Percentiles rank a stretch among this genome's conserved stretches.
Conservation (phyloP, 768 basidiomycete species). For the Pisolithus marmoratus region DNA sequence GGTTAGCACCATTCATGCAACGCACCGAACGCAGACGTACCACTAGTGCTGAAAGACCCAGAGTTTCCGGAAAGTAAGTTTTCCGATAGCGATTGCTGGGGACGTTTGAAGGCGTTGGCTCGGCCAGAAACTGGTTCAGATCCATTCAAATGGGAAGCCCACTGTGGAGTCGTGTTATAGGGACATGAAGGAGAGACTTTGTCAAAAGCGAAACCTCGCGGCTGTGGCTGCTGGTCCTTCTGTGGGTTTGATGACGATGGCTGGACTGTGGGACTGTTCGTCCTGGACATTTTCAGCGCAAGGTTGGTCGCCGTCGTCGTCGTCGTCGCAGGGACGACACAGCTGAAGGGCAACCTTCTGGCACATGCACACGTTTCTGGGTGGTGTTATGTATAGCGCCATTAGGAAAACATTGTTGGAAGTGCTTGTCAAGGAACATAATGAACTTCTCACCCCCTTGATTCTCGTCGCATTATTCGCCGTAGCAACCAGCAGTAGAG, state of each 20-base stretch:
- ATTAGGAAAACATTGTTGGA: background rate
- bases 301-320: no score
- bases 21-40: constrained; percentile 34
- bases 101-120: constrained; percentile 53
- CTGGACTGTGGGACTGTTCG: constrained; percentile 34
- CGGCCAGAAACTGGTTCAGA: constrained; percentile 47
- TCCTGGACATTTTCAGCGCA: constrained; percentile 51
- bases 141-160: constrained; percentile 19
- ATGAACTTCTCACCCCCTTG: background rate
- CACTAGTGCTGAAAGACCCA: constrained; percentile 28
- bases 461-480: background rate
- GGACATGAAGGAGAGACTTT: no score
- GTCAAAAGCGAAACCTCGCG: constrained; percentile 56
- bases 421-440: no score
- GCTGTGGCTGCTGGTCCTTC: constrained; percentile 50
- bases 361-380: background rate
- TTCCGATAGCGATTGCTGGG: constrained; percentile 52
- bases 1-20: constrained; percentile 4
- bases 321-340: no score
- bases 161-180: no score
- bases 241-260: constrained; percentile 68
- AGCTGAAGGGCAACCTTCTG: no score
- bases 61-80: constrained; percentile 80
- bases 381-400: background rate
- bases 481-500: no score